Conservation (phyloP, 129 eudicot genomes). For the Logfia minima region DNA sequence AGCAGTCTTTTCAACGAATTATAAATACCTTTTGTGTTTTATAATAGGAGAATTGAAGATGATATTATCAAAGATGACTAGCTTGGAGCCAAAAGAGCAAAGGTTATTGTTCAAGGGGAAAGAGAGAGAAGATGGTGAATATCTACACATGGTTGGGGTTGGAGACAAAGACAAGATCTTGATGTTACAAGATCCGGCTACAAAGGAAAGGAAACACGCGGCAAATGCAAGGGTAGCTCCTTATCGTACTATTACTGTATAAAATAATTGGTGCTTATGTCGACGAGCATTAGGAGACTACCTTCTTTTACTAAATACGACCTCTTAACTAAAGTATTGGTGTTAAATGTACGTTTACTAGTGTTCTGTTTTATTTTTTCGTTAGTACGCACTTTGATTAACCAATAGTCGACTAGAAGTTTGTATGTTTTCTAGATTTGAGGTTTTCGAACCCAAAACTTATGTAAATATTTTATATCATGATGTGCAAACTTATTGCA, state of each 20-base stretch:
- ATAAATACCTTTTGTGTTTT: neutral
- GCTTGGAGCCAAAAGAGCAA: conserved; percentile 74
- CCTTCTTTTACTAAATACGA: conserved; percentile 20
- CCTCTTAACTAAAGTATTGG: conserved; percentile 17
- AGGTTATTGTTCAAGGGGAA: conserved; percentile 78
- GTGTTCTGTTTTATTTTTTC: conserved; percentile 2
- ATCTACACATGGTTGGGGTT: conserved; percentile 90
- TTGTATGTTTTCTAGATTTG: conserved; percentile 11
- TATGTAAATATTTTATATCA: conserved; percentile 15
- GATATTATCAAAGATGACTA: conserved; percentile 57
- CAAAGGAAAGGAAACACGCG: conserved; percentile 61
- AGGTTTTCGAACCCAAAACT: conserved; percentile 1
- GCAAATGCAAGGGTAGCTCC: conserved; percentile 42
- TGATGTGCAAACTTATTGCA: conserved; percentile 12
- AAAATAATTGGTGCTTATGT: conserved; percentile 5
- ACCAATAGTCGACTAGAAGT: conserved; percentile 5
- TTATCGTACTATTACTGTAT: conserved; percentile 56
- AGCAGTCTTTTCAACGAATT: neutral
- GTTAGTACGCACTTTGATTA: neutral
- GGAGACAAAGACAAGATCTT: conserved; percentile 78
- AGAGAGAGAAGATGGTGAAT: conserved; percentile 72
- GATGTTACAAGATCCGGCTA: conserved; percentile 77
- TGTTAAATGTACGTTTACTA: conserved; percentile 8
- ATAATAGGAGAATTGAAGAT: conserved; percentile 67
- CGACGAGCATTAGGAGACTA: neutral